Conservation (phyloP, 1,139 yeast species). For the Yamadazyma sp. region DNA sequence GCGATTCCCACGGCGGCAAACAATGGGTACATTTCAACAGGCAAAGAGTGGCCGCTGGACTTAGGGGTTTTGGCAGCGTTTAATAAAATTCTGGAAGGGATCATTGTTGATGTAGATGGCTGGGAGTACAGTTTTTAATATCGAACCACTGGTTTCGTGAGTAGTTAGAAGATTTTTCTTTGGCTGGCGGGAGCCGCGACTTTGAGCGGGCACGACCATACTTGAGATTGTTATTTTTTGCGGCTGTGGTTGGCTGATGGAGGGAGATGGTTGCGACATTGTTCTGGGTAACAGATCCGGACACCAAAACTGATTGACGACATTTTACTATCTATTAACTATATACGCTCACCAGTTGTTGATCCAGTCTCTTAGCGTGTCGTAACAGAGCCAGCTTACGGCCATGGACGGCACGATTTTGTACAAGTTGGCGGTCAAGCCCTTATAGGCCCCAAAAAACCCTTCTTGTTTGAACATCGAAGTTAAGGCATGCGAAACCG, state of each 20-base stretch:
- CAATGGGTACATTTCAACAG: conserved; percentile 79
- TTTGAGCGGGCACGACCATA: conserved; percentile 6
- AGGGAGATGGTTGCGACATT: not conserved
- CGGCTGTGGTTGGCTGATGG: conserved; percentile 14
- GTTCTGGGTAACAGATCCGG: not conserved
- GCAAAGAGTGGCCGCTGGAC: conserved; percentile 36
- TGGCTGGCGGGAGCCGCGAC: not conserved
- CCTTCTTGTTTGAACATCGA: conserved; percentile 78
- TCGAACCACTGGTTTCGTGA: conserved; percentile 14
- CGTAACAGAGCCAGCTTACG: conserved; percentile 88
- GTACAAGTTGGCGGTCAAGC: conserved; percentile 82
- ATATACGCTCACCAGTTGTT: conserved; percentile 27
- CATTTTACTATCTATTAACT: not conserved
- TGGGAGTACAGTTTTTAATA: too few species aligned
- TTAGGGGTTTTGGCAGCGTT: conserved; percentile 39
- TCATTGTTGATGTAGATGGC: conserved; percentile 39
- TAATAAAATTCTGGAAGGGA: conserved; percentile 54
- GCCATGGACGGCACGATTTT: conserved; percentile 96
- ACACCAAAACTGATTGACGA: too few species aligned
- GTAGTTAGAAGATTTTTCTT: too few species aligned
- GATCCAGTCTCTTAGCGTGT: conserved; percentile 51
- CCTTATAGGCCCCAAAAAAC: conserved; percentile 77
- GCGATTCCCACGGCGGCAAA: conserved; percentile 64
- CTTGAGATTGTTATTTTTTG: not conserved
- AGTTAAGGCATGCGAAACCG: conserved; percentile 69